Percentiles rank a stretch among this genome's conserved stretches.
Conservation (phyloP, 352 stramenopile genomes). For the Elongisporangium prolatum region DNA sequence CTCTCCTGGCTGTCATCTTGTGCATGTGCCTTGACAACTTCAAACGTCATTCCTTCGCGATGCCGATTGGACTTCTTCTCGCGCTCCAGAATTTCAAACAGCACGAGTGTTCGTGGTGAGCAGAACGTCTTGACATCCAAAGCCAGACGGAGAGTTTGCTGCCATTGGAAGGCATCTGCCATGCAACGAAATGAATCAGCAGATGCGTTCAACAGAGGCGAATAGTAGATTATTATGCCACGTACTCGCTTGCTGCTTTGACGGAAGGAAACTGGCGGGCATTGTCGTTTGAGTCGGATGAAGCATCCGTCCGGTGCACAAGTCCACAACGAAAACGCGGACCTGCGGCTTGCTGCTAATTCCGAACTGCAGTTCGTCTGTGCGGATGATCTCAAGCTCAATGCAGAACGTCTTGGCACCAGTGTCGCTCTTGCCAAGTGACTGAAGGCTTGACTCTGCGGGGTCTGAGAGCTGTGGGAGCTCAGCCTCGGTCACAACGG, state of each 20-base stretch:
- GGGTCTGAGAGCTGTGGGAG: not conserved
- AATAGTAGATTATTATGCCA: not conserved
- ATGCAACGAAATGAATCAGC: not conserved
- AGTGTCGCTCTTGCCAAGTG: slow-evolving; percentile 1
- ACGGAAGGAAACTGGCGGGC: slow-evolving; percentile 8
- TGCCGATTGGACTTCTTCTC: slow-evolving; percentile 16
- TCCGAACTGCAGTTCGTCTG: slow-evolving; percentile 49
- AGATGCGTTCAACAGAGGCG: not conserved
- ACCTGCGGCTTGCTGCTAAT: slow-evolving; percentile 37
- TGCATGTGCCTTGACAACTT: slow-evolving; percentile 26
- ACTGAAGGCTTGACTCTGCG: not conserved
- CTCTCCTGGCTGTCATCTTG: slow-evolving; percentile 2
- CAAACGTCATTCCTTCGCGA: slow-evolving; percentile 16
- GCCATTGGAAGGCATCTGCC: slow-evolving; percentile 53
- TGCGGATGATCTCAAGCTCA: slow-evolving; percentile 32
- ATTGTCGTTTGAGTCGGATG: slow-evolving; percentile 19
- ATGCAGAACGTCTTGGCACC: slow-evolving; percentile 18
- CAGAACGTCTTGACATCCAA: slow-evolving; percentile 30
- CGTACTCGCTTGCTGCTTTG: slow-evolving; percentile 8
- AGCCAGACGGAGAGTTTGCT: slow-evolving; percentile 26
- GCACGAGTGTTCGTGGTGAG: slow-evolving; percentile 30
- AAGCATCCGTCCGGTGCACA: slow-evolving; percentile 41
- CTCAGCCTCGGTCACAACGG: not conserved
- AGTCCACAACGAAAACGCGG: slow-evolving; percentile 40
- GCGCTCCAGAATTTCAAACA: slow-evolving; percentile 53